Base-by-base conservation (phyloP, 1,284 basidiomycete species). In the Papiliotrema fonsecae region DNA sequence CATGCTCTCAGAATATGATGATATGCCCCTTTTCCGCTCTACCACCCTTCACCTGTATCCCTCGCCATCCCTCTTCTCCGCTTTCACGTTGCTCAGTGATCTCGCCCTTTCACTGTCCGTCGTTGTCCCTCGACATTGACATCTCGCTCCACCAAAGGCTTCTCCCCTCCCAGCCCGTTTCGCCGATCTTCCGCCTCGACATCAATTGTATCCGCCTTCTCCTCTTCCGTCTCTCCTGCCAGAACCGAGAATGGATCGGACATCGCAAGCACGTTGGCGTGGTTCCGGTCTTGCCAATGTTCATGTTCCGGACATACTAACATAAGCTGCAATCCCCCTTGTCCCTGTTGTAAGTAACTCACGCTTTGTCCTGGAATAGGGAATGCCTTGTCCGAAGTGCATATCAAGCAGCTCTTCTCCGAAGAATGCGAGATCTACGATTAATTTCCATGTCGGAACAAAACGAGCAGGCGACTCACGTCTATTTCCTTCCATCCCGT, bases 301-400 rank as follows among this genome's bases (percentile, higher is more conserved):
- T 68, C 62, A 50, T 71, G 69, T 48, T 71, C 69, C 6, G 69
- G 64, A 40, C 69, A 71, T n/a, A 70, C 55, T 59, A 51, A 9
- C 25, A 26, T 32, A 27, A 43, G 44, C 21, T 24, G 16, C 18
- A 31, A 2, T 25, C 22, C 18, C 32, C 38, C 16, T 9, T 1
- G 18, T 28, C 14, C 14, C 6, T 13, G 18, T 22, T 6, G 32
- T 14, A 4, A 3, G 19, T 14, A 24, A 60, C 65, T 55, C 38
- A 65, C 65, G 42, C 7, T 39, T 32, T 28, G 59, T 51, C 10
- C 52, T 47, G 14, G 51, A 40, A 0, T 50, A 21, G 4, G 69
- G 63, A 26, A 67, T 52, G 26, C 69, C 69, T 50, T 69, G 65
- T 1, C 67, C 69, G 42, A 68, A 71, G 2, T 64, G 57, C 63